Conservation (phyloP, 306 rosid genomes). For the Albizia julibrissin region DNA sequence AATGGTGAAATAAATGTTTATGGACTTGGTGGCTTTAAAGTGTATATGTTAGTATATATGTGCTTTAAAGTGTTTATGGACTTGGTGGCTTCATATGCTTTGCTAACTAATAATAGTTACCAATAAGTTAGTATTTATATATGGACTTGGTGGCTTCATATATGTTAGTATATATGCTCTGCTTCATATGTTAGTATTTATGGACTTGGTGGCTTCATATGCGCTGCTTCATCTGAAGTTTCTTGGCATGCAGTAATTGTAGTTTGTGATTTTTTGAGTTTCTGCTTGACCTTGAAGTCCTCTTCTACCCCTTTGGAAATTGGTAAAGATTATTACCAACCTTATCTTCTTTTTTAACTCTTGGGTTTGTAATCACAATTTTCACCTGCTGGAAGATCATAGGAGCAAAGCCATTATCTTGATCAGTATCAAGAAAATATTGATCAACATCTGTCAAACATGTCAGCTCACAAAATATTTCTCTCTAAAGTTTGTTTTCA, state of each 20-base stretch:
- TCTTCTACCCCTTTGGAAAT: constrained; percentile 14
- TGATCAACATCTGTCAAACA: no score
- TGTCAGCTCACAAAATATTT: no score
- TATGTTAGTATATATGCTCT: no score
- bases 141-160: constrained; percentile 98
- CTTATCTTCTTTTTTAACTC: constrained; percentile 22
- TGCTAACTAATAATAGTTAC: no score
- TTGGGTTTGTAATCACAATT: constrained; percentile 42
- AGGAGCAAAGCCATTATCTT: constrained; percentile 71
- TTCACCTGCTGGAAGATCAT: constrained; percentile 62
- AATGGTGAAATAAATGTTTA: no score
- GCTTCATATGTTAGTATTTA: background rate
- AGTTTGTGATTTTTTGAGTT: constrained; percentile 15
- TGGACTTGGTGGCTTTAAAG: no score
- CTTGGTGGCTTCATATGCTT: no score
- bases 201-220: background rate
- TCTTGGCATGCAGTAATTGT: constrained; percentile 15
- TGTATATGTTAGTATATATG: no score
- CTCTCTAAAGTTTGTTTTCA: no score
- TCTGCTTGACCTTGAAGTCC: constrained; percentile 21
- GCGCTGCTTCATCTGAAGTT: no score
- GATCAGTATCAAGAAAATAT: constrained; percentile 79
- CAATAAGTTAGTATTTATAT: no score
- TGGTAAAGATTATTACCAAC: background rate
- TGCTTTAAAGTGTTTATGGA: no score